Percentiles rank a stretch among this genome's conserved stretches.
phyloP scores from a whole-genome alignment of 2,329 filamentous ascomycete species.

The Cladophialophora exuberans region DNA sequence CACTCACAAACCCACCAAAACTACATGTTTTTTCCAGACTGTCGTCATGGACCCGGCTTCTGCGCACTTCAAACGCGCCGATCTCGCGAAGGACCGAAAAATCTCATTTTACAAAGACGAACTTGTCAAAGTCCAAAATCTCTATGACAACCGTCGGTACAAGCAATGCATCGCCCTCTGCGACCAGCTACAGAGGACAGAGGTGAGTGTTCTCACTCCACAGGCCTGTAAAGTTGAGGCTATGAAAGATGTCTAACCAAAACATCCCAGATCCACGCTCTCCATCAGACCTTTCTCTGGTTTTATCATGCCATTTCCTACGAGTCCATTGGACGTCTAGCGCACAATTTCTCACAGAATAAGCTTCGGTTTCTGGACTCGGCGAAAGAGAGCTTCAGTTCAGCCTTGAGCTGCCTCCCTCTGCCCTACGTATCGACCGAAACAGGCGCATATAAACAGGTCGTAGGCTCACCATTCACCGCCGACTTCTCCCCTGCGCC shows the following conservation, averaged over 20 bases:
- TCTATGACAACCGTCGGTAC: conserved; percentile 25
- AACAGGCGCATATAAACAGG: conserved; percentile 17
- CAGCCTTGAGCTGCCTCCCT: conserved; percentile 25
- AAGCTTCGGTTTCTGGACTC: conserved; percentile 29
- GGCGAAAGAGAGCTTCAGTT: conserved; percentile 28
- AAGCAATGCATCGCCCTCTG: conserved; percentile 30
- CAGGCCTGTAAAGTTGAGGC: too few species aligned
- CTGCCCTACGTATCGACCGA: conserved; percentile 24
- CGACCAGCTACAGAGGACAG: conserved; percentile 21
- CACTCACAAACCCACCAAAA: too few species aligned
- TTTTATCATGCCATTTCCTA: conserved; percentile 33
- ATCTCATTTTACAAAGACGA: conserved; percentile 21
- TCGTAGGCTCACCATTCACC: conserved; percentile 13
- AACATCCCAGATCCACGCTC: conserved; percentile 25
- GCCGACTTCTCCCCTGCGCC: not conserved
- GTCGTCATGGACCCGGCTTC: conserved; percentile 5
- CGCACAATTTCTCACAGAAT: conserved; percentile 31
- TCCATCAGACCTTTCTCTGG: conserved; percentile 31
- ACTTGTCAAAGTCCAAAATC: conserved; percentile 22
- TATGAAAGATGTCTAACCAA: too few species aligned
- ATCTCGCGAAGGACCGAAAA: conserved; percentile 1
- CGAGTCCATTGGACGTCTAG: conserved; percentile 31
- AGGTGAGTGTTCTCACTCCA: too few species aligned
- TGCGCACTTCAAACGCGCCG: conserved; percentile 3
- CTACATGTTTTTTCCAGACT: too few species aligned